Percentiles rank a stretch among this genome's conserved stretches.
Evolutionary conservation across 2,329 filamentous ascomycete species (phyloP).

Genomic region (Colletotrichum aenigma): DNA sequence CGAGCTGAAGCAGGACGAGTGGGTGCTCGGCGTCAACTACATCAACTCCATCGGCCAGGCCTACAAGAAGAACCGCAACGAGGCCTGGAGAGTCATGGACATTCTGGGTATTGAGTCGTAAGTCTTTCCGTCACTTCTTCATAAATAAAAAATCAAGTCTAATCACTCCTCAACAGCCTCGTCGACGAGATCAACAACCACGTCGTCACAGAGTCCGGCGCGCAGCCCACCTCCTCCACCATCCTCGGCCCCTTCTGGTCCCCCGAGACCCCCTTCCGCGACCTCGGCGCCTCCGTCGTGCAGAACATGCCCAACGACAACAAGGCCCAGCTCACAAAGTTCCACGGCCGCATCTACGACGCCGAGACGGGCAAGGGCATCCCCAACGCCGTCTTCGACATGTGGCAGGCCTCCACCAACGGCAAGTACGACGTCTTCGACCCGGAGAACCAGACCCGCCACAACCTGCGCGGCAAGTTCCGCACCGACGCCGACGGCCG

Average conservation of each 20-base stretch:
- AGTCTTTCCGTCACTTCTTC: too few relatives aligned
- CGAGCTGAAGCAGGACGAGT: slow-evolving; percentile 20
- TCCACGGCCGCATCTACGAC: slow-evolving; percentile 21
- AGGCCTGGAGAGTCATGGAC: slow-evolving; percentile 20
- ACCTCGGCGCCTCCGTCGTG: slow-evolving; percentile 17
- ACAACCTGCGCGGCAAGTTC: slow-evolving; percentile 71
- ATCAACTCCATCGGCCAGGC: slow-evolving; percentile 22
- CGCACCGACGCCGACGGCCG: slow-evolving; percentile 64
- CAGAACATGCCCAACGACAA: slow-evolving; percentile 20
- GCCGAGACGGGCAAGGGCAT: slow-evolving; percentile 27
- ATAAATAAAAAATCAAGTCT: not conserved
- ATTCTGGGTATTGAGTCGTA: slow-evolving; percentile 20
- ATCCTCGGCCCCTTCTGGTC: slow-evolving; percentile 23
- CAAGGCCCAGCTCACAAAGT: slow-evolving; percentile 10
- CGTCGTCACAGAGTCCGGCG: slow-evolving; percentile 12
- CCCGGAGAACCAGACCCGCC: slow-evolving; percentile 60
- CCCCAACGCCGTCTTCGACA: slow-evolving; percentile 56
- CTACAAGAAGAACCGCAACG: slow-evolving; percentile 23
- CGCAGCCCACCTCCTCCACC: slow-evolving; percentile 14
- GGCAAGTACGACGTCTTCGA: slow-evolving; percentile 65
- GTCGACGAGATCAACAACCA: slow-evolving; percentile 22
- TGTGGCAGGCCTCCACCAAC: slow-evolving; percentile 68
- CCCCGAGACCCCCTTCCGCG: slow-evolving; percentile 22
- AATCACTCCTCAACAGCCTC: not conserved
- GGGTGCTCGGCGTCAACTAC: slow-evolving; percentile 21